Evolutionary conservation across 2,329 filamentous ascomycete species (phyloP).

Genomic region (Tolypocladium pustulatum): DNA sequence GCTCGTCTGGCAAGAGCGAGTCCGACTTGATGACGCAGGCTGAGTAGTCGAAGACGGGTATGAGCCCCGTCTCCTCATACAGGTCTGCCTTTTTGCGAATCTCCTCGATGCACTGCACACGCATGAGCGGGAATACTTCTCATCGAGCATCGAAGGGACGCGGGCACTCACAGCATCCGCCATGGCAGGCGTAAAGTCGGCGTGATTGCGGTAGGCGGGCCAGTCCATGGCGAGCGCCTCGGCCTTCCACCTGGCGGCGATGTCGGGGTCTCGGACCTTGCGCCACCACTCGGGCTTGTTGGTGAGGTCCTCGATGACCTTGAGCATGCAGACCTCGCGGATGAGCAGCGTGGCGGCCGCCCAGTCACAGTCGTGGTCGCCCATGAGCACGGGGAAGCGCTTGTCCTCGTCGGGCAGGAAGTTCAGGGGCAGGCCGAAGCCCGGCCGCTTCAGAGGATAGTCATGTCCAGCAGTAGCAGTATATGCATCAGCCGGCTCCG

Average conservation of each 20-base stretch:
- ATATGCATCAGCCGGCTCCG: not conserved
- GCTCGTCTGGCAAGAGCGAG: conserved; percentile 10
- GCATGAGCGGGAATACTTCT: not conserved
- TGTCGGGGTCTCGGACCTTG: conserved; percentile 16
- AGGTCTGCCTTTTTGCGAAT: conserved; percentile 20
- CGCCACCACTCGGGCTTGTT: conserved; percentile 24
- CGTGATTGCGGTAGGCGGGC: conserved; percentile 10
- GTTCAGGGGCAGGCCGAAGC: conserved; percentile 14
- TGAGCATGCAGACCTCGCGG: conserved; percentile 21
- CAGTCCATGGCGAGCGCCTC: conserved; percentile 20
- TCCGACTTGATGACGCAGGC: conserved; percentile 25
- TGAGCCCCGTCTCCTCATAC: conserved; percentile 19
- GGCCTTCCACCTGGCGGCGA: conserved; percentile 17
- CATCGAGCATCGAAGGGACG: not conserved
- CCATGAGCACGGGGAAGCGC: conserved; percentile 12
- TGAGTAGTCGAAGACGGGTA: conserved; percentile 22
- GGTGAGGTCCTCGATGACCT: conserved; percentile 19
- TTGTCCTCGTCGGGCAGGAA: not conserved
- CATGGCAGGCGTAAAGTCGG: conserved; percentile 18
- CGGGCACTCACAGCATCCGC: conserved; percentile 15
- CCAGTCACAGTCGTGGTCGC: conserved; percentile 8
- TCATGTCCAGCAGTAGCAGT: conserved; percentile 10
- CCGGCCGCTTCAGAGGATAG: conserved; percentile 11
- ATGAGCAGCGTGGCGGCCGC: conserved; percentile 15
- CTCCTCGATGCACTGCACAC: conserved; percentile 19